Evolutionary conservation across 2,329 filamentous ascomycete genomes (phyloP), one percentile per base, ranked within the genome.

Genomic region (Penicillium sp.): DNA sequence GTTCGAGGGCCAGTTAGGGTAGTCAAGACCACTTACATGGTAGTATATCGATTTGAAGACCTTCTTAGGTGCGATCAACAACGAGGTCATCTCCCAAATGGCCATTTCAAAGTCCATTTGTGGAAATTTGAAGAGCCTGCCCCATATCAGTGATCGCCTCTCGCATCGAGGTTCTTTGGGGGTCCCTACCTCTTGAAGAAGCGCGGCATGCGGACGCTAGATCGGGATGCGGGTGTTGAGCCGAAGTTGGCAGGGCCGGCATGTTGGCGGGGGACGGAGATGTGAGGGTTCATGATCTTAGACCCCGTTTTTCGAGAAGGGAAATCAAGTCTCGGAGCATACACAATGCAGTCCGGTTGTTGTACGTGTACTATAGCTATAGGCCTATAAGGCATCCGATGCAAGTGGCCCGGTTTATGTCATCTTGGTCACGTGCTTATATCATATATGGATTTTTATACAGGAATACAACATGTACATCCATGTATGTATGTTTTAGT

Each of bases 101-200:
- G 82, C 82, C 75, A 84, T 83, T 64, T 85, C 82, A 64, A 85
- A 85, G 72, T 85, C 82, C 82, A 85, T 85, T 59, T 84, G 82
- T 10, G 82, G 81, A 62, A 85, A 85, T 66, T 85, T 85, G 75
- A 85, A 84, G 43, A 85, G 70, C 51, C 76, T 77, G 44, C 19
- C 33, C n/a, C 26, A 42, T 5, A 48, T 58, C 42, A 60, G 55
- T 47, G 33, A 24, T n/a, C 10, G 15, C 5, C 6, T 10, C 15
- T 40, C 12, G 26, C 28, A 13, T 22, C 15, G 21, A 15, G 10
- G 22, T 28, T 42, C 24, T 42, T 31, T 29, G 22, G 17, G n/a
- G 8, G 17, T 17, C 35, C 59, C 50, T 54, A 76, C 74, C 81
- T 75, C 62, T 82, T 81, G 71, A 84, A 83, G 74, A 84, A 83